Base-by-base conservation (phyloP, 352 stramenopile genomes). In the Ophiocytium majus region DNA sequence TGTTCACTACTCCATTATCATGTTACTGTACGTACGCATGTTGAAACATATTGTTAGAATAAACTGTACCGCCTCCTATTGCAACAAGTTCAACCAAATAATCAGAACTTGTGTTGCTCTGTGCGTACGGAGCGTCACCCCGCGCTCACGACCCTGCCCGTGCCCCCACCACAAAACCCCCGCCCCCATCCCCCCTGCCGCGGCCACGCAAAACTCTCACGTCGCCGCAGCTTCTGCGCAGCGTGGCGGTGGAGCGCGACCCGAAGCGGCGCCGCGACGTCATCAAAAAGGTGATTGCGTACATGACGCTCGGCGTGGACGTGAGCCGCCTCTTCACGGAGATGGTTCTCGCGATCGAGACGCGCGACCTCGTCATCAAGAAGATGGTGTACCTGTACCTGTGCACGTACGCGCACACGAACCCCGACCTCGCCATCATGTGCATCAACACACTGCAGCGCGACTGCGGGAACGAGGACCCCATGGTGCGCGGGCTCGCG, bases 351-450 rank as follows among this genome's bases (percentile, higher is more conserved):
- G 89, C 89, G 19, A 91, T 90, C 43, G 95, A 98, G 89, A 99
- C 96, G 17, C 95, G 97, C 76, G 97, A 99, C 92, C 93, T 99
- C 14, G 98, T 99, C 78, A 96, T 98, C 36, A 99, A 99, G 92
- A 99, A 99, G 90, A 99, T 99, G 97, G 96, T 99, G 28, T 99
- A 99, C 87, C 92, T 99, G n/a, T 99, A 99, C 90, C 91, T 99
- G 33, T 98, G 95, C 88, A 99, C 98, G 89, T 99, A 99, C 91
- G 97, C 97, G 1, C 93, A 97, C 83, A 96, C 96, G 84, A 98
- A 99, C 91, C 97, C 96, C 49, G 97, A 99, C 82, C 91, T 99
- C 82, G 97, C 97, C 50, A 98, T 99, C 89, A 98, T 99, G 94
- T 98, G 95, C 90, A 98, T 99, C 88, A 99, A 99, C 92, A 99